phyloP scores from a whole-genome alignment of 106 monocot genomes.

The Chionographis japonica region DNA sequence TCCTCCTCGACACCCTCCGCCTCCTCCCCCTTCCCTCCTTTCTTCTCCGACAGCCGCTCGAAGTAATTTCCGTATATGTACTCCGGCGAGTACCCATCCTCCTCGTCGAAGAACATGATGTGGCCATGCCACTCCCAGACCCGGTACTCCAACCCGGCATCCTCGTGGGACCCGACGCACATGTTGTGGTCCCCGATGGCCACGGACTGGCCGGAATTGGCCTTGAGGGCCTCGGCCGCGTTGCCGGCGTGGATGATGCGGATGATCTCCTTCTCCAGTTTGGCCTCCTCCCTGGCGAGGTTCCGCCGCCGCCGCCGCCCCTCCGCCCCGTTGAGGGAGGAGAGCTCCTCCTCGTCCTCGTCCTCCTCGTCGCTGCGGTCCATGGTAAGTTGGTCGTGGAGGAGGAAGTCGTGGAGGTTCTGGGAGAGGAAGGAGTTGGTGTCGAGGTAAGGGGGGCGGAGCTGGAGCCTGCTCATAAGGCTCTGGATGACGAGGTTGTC shows the following conservation, averaged over 20 bases:
- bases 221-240: conserved; percentile 51
- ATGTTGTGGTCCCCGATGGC: conserved; percentile 78
- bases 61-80: conserved; percentile 96
- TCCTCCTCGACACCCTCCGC: conserved; percentile 45
- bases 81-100: conserved; percentile 80
- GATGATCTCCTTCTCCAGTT: conserved; percentile 87
- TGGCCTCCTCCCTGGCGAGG: conserved; percentile 75
- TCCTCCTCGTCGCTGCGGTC: conserved; percentile 7
- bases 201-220: conserved; percentile 92
- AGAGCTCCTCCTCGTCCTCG: conserved; percentile 8
- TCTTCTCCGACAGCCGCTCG: conserved; percentile 52
- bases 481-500: conserved; percentile 67
- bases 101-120: conserved; percentile 88
- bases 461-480: conserved; percentile 75
- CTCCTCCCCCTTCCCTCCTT: conserved; percentile 4
- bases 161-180: conserved; percentile 82
- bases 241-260: conserved; percentile 56
- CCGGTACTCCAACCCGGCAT: conserved; percentile 54
- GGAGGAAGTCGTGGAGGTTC: conserved; percentile 72
- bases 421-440: conserved; percentile 65
- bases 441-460: conserved; percentile 64
- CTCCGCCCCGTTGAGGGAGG: conserved; percentile 4
- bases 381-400: conserved; percentile 13
- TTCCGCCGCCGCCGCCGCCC: conserved; percentile 20
- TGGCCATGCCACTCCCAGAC: conserved; percentile 99